A percentile compares a stretch with the other conserved stretches of the same genome.
phyloP scores from a whole-genome alignment of 1,284 basidiomycete species.

The Ganoderma multipileum region DNA sequence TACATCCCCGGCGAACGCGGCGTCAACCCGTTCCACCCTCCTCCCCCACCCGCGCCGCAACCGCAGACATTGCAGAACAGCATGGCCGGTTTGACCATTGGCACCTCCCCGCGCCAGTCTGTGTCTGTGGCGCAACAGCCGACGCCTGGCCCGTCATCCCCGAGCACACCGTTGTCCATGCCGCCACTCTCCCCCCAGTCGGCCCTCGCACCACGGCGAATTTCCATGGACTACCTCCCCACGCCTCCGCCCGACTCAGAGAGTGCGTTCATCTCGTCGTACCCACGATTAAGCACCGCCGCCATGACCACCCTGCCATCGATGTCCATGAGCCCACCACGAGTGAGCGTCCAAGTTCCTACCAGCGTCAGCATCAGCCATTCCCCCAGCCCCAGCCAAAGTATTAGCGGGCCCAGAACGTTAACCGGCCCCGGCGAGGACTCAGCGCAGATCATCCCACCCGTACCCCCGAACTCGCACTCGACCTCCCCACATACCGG shows the following conservation, averaged over 20 bases:
- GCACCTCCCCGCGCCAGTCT: slow-evolving; percentile 10
- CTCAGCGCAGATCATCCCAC: slow-evolving; percentile 43
- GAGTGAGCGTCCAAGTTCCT: not conserved
- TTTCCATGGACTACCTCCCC: slow-evolving; percentile 24
- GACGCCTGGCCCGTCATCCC: slow-evolving; percentile 18
- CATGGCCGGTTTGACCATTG: slow-evolving; percentile 18
- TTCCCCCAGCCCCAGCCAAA: not conserved
- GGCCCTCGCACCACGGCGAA: slow-evolving; percentile 25
- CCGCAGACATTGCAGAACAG: slow-evolving; percentile 3
- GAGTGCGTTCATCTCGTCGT: slow-evolving; percentile 5
- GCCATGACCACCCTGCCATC: not conserved
- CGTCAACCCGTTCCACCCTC: slow-evolving; percentile 57
- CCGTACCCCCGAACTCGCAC: slow-evolving; percentile 31
- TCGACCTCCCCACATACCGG: slow-evolving; percentile 35
- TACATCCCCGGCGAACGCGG: slow-evolving; percentile 77
- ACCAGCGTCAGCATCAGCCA: not conserved
- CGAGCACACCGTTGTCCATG: slow-evolving; percentile 30
- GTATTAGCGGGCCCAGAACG: not conserved
- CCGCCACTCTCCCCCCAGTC: slow-evolving; percentile 27
- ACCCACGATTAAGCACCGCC: not conserved
- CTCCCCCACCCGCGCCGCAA: slow-evolving; percentile 34
- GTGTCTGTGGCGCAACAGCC: not conserved
- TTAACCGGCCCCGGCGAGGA: slow-evolving; percentile 13
- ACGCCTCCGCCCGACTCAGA: slow-evolving; percentile 14
- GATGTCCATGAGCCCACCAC: not conserved